phyloP scores from a whole-genome alignment of 371 early-diverging fungal genomes.

The Mucor sp. region DNA sequence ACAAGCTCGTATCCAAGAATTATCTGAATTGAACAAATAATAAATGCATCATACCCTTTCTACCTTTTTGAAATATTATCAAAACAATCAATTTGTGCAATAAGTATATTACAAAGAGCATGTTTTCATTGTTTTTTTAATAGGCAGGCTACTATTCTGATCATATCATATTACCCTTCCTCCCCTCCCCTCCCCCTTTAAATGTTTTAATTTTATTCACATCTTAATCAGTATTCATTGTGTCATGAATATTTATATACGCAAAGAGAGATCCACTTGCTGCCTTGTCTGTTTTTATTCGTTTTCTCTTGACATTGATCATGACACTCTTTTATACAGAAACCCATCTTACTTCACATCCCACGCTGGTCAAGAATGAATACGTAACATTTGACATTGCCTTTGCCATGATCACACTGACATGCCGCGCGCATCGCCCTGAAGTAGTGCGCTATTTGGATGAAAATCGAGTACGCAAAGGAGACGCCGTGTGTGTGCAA shows the following conservation, averaged over 20 bases:
- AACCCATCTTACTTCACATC: conserved; percentile 23
- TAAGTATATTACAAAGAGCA: background rate
- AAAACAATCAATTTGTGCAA: background rate
- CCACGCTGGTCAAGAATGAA: background rate
- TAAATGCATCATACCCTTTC: background rate
- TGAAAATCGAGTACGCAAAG: conserved; percentile 3
- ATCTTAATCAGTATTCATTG: background rate
- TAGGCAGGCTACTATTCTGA: background rate
- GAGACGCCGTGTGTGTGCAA: conserved; percentile 10
- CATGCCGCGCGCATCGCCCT: conserved; percentile 15
- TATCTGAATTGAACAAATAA: conserved; percentile 37
- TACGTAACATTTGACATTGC: conserved; percentile 11
- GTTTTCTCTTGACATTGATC: background rate
- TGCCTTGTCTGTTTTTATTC: background rate
- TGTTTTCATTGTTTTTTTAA: background rate
- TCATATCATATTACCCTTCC: background rate
- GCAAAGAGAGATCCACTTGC: background rate
- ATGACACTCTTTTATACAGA: conserved; percentile 23
- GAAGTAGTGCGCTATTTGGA: conserved; percentile 10
- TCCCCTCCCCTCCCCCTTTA: background rate
- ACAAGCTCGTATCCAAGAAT: conserved; percentile 67
- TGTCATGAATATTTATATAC: background rate
- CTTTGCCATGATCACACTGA: background rate
- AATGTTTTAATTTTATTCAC: background rate
- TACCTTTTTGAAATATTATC: too few species aligned